Evolutionary conservation across 306 rosid species (phyloP), one percentile per base, ranked within the genome.

Genomic region (Fragaria ananassa): DNA sequence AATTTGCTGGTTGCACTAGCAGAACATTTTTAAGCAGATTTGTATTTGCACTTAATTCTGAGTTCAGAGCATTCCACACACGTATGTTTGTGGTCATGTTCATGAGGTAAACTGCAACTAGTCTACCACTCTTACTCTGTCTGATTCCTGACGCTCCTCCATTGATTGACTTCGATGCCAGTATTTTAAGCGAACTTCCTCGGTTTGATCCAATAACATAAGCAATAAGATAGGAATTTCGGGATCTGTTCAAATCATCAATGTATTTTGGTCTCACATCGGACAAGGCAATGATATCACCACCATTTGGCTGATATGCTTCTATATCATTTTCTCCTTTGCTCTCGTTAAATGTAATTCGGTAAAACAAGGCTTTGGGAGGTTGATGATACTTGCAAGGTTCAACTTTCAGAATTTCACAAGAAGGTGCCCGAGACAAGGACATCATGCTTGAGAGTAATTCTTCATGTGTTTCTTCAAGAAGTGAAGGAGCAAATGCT

Each of bases 261-360:
- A 9, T 57, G 34, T 10, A 23, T 71, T 70, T 74, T 0, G 93
- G 89, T 58, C 57, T 81, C 10, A 70, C 64, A 68, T 80, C 47
- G 3, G 91, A 68, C 25, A 88, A 72, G 54, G 91, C 90, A 77
- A 87, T 79, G 73, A 87, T 63, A 58, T 91, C 93, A 56, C 91
- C 91, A 37, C 0, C 45, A 67, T 73, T 50, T 27, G 93, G 88
- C 49, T 81, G 83, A 74, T 85, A 86, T 17, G 53, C 15, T 45
- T 61, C 74, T 63, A 8, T 73, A 18, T 8, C 8, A 19, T 54
- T 2, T n/a, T 8, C 11, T 54, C 25, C 14, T 11, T 56, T 45
- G 37, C 3, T 74, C 2, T 66, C 53, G 14, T 47, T 77, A 47
- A 77, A 12, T 19, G 4, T 12, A 46, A 87, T 42, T 1, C 10